Evolutionary conservation across 192 early-diverging fungal species (phyloP).

Genomic region (Spizellomyces sp.): DNA sequence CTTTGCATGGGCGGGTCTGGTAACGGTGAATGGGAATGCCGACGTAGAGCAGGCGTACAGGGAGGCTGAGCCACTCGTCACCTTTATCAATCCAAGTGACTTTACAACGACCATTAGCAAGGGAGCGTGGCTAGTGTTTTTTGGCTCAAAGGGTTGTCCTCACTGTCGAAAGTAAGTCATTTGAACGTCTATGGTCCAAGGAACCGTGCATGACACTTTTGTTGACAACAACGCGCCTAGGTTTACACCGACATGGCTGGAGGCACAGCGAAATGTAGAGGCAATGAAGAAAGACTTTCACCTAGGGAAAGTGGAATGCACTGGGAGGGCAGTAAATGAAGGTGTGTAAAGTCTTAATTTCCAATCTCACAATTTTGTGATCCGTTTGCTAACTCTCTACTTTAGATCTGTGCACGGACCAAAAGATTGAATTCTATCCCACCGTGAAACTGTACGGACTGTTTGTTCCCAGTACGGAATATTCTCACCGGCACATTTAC

Average conservation of each 20-base stretch:
- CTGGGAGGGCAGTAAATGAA: slow-evolving; percentile 47
- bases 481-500: too few species aligned
- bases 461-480: neutral
- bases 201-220: neutral
- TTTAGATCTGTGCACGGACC: slow-evolving; percentile 63
- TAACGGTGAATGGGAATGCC: neutral
- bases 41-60: slow-evolving; percentile 1
- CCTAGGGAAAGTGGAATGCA: slow-evolving; percentile 73
- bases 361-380: neutral
- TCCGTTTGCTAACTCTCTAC: neutral
- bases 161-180: slow-evolving; percentile 23
- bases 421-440: slow-evolving; percentile 61
- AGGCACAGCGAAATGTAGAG: slow-evolving; percentile 34
- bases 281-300: slow-evolving; percentile 47
- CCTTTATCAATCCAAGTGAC: slow-evolving; percentile 3
- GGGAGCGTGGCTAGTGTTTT: slow-evolving; percentile 36
- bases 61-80: slow-evolving; percentile 2
- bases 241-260: slow-evolving; percentile 38
- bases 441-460: slow-evolving; percentile 57
- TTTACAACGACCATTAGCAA: slow-evolving; percentile 15
- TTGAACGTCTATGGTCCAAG: neutral
- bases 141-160: slow-evolving; percentile 33
- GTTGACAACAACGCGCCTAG: slow-evolving; percentile 9
- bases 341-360: neutral
- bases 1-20: too few species aligned